Base-by-base conservation (phyloP, 768 basidiomycete genomes). In the Serendipita sp. region DNA sequence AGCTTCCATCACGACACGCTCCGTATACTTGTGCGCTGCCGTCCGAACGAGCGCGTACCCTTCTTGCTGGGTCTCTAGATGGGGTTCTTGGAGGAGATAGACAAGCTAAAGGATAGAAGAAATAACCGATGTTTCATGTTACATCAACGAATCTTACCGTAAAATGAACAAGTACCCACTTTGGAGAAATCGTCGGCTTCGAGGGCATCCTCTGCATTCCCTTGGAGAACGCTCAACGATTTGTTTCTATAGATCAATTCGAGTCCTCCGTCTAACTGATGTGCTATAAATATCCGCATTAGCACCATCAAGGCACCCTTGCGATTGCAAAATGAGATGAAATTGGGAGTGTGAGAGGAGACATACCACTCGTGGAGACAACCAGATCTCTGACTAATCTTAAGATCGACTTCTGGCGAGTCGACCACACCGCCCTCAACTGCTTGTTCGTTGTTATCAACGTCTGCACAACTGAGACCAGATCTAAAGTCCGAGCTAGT, bases 1-100 rank as follows among this genome's bases (percentile, higher is more conserved):
- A 1, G 86, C 85, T 68, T 97, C 91, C 41, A 97, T 81, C 28
- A 96, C 90, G 44, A 93, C 76, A 63, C 88, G 74, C 62, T 93
- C 87, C 0, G 93, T 95, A 38, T 82, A 78, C 69, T 82, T 86
- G 66, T 76, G 75, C 20, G 91, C 84, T 11, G 89, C 85, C 48
- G 76, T 76, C 38, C 77, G 79, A 26, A 95, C 76, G 2, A 96
- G 76, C 45, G 79, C 76, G 69, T 93, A 92, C 0, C 86, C 81
- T 74, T 85, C 83, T 69, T 82, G 82, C 69, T 93, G 91, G 1
- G 92, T 84, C 24, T 81, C 77, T 3, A 69, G 77, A 17, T 78
- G 81, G 0, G 76, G 71, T 51, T 93, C 89, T 17, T 75, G 76
- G 17, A 97, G 74, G 4, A 96, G 76, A 68, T 90, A 85, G 64